Evolutionary conservation across 345 rosid genomes (phyloP), one percentile per base, ranked within the genome.

Genomic region (Clausena lansium): DNA sequence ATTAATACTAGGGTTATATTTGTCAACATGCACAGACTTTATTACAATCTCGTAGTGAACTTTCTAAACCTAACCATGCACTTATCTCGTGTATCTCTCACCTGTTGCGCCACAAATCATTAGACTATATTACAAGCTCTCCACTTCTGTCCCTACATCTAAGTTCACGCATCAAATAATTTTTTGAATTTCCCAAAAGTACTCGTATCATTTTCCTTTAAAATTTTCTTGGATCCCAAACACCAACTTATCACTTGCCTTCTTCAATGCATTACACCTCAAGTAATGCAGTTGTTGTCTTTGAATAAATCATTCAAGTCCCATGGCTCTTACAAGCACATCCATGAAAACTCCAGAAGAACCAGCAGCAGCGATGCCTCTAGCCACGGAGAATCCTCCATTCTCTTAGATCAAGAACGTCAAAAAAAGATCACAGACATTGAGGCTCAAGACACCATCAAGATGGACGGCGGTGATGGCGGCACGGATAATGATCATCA

Each of bases 271-370:
- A 52, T 22, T 11, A 35, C 66, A 0, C 35, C 24, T 5, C 64
- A 47, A 13, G 9, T 2, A n/a, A 83, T 87, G 86, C 80, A 78
- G 57, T 78, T 78, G 39, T 76, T 80, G 57, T 81, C 88, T 15
- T 36, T 83, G 1, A 83, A 78, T 82, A 89, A 87, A 59, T 86
- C 97, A 7, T 93, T 89, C 84, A 88, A 85, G 78, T 76, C 92
- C 4, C 81, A 77, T 15, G 79, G 67, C 25, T 82, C 90, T 13
- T 86, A 76, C 78, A 85, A 86, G 78, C 86, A 87, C 70, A 73
- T 24, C 30, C 71, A 74, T 15, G 77, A 69, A 47, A 58, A 74
- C 22, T 83, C 84, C 38, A 75, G 64, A 4, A 73, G 65, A 63
- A 81, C 79, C 10, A 73, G 32, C 72, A 50, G 50, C 60, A 38